phyloP scores from a whole-genome alignment of 2,329 filamentous ascomycete species.

The Penicillium hesseltinei region DNA sequence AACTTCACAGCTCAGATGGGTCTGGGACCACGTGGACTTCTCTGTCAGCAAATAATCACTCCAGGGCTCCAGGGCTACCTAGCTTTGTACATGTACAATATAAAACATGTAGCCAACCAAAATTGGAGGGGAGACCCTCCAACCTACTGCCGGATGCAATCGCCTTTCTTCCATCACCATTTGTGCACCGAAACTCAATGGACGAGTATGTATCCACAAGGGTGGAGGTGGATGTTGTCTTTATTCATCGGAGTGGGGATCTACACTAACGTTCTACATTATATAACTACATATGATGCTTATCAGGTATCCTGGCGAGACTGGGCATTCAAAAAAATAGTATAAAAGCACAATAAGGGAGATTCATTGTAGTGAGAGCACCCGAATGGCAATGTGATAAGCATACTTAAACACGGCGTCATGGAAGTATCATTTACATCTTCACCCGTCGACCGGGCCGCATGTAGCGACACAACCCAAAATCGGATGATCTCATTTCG shows the following conservation, averaged over 20 bases:
- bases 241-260: background rate
- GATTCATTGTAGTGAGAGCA: conserved; percentile 26
- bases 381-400: conserved; percentile 21
- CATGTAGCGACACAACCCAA: conserved; percentile 17
- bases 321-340: background rate
- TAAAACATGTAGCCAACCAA: background rate
- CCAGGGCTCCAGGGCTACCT: too few species aligned
- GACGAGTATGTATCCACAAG: background rate
- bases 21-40: background rate
- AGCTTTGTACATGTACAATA: background rate
- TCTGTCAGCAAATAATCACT: background rate
- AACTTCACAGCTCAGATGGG: background rate
- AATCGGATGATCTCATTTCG: conserved; percentile 29
- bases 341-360: background rate
- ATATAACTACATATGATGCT: background rate
- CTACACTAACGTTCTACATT: background rate
- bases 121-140: background rate
- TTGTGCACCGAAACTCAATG: background rate
- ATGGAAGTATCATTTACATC: conserved; percentile 45
- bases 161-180: background rate
- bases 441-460: conserved; percentile 33
- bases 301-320: background rate
- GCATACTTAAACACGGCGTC: conserved; percentile 36
- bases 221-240: background rate
- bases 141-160: background rate